Evolutionary conservation across 2,329 filamentous ascomycete genomes (phyloP).

Genomic region (Botrytis tulipae): DNA sequence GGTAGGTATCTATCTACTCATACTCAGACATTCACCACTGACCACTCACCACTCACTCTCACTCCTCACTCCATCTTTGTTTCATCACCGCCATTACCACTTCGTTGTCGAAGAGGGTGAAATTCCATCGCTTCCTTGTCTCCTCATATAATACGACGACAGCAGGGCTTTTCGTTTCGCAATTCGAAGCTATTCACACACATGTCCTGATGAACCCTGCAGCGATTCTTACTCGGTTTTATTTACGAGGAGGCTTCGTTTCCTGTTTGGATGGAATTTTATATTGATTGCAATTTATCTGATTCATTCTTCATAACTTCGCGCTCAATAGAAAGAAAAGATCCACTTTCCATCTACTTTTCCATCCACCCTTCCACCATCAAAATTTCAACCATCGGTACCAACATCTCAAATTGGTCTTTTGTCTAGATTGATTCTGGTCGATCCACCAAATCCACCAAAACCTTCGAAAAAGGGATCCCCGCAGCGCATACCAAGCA

Average conservation of each 20-base stretch:
- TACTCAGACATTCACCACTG: too few relatives aligned
- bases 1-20: background rate
- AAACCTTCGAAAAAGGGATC: background rate
- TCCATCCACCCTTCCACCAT: background rate
- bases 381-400: background rate
- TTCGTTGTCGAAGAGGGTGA: background rate
- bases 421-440: background rate
- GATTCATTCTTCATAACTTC: constrained; percentile 1
- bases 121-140: background rate
- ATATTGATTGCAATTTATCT: constrained; percentile 3
- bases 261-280: constrained; percentile 1
- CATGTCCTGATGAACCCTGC: background rate
- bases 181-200: constrained; percentile 4
- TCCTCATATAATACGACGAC: background rate
- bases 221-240: background rate
- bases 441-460: background rate
- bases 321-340: background rate
- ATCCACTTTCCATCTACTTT: background rate
- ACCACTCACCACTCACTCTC: background rate
- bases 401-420: background rate
- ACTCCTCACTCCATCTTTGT: background rate
- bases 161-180: constrained; percentile 1
- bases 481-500: background rate
- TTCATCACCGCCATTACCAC: background rate
- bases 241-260: background rate